A percentile compares a stretch with the other conserved stretches of the same genome.
These are phyloP conservation scores for Fraxinus baroniana DNA, from an alignment of 305 asterid species.

Conservation along the genomic window DNA sequence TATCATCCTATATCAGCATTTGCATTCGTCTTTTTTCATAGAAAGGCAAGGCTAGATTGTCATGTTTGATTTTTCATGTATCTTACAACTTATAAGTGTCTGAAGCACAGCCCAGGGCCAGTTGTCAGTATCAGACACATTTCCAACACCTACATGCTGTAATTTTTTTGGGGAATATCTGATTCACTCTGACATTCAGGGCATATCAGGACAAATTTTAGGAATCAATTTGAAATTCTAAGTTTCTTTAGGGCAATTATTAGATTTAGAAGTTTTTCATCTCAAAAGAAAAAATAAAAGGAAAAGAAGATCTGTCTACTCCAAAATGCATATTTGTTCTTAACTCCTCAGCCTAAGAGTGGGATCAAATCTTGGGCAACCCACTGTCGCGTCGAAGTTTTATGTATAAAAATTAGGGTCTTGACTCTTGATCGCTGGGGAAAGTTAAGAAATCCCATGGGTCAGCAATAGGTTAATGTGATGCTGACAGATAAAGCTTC, in stretches of 20 bases:
- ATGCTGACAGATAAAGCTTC: not conserved
- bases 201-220: not conserved
- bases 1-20: constrained; percentile 1
- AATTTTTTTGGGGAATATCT: not conserved
- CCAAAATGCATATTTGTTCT: not conserved
- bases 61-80: not conserved
- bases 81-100: not conserved
- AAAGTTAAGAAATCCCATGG: not conserved
- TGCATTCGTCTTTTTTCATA: not conserved
- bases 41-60: not conserved
- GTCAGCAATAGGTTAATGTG: not conserved
- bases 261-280: not conserved
- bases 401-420: not conserved
- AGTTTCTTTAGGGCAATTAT: not conserved
- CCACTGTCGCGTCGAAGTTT: not conserved
- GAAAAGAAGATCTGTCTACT: not conserved
- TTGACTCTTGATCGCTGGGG: not conserved
- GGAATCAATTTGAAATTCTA: not conserved
- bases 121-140: not conserved
- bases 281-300: not conserved
- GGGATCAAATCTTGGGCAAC: not conserved
- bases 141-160: not conserved
- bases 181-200: not conserved
- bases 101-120: not conserved
- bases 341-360: not conserved